phyloP scores from a whole-genome alignment of 2,329 filamentous ascomycete species.

The Chrysoporthe cubensis region DNA sequence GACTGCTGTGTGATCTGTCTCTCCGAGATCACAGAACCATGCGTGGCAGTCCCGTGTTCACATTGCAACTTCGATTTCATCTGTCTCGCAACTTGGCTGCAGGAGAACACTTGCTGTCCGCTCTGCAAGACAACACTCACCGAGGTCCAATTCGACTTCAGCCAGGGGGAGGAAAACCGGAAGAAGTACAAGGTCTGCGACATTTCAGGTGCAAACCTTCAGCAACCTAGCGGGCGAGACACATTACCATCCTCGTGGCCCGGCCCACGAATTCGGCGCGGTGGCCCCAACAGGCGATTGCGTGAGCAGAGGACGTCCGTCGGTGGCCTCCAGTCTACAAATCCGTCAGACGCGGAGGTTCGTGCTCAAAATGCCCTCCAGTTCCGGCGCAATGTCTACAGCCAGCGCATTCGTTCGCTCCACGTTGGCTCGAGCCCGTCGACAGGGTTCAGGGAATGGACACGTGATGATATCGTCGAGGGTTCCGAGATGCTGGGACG shows the following conservation, averaged over 20 bases:
- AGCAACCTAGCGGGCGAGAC: not conserved
- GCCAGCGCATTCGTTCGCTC: conserved; percentile 71
- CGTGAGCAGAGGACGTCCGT: not conserved
- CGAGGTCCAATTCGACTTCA: conserved; percentile 69
- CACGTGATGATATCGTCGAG: conserved; percentile 64
- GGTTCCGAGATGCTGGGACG: conserved; percentile 73
- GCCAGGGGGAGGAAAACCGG: conserved; percentile 49
- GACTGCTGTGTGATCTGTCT: conserved; percentile 85
- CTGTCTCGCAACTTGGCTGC: conserved; percentile 82
- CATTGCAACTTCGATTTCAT: conserved; percentile 85
- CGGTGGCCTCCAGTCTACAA: not conserved
- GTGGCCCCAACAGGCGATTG: not conserved
- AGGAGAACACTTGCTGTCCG: conserved; percentile 73
- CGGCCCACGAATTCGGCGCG: not conserved
- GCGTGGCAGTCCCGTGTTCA: conserved; percentile 74
- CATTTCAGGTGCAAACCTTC: not conserved
- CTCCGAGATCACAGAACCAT: conserved; percentile 72
- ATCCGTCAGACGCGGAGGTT: not conserved
- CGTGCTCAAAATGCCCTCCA: conserved; percentile 42
- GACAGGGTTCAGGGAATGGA: conserved; percentile 77
- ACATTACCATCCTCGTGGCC: not conserved
- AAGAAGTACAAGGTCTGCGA: conserved; percentile 61
- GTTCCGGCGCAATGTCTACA: conserved; percentile 74
- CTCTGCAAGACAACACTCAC: conserved; percentile 68
- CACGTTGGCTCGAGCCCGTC: conserved; percentile 81